These are phyloP conservation scores for Geotrichum macrosporum DNA, from an alignment of 1,139 yeast species.

Conservation along the genomic window DNA sequence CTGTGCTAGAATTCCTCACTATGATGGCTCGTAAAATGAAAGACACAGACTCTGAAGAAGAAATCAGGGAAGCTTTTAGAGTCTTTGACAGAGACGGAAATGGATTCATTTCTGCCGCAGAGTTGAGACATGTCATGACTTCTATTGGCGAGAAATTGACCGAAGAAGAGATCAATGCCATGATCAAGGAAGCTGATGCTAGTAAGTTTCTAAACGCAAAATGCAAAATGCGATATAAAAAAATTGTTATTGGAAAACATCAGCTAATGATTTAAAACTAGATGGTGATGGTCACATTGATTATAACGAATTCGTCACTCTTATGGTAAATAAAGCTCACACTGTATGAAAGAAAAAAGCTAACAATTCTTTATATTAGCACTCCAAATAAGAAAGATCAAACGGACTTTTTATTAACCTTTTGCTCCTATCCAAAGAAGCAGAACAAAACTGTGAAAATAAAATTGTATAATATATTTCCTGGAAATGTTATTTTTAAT, in stretches of 20 bases:
- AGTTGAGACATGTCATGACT: slow-evolving; percentile 91
- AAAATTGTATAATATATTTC: too few relatives aligned
- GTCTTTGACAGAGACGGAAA: slow-evolving; percentile 86
- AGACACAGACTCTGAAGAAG: slow-evolving; percentile 96
- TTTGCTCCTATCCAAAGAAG: too few relatives aligned
- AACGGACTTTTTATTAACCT: too few relatives aligned
- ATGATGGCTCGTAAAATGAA: slow-evolving; percentile 95
- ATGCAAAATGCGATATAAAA: too few relatives aligned
- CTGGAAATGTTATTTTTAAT: too few relatives aligned
- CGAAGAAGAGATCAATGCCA: slow-evolving; percentile 94
- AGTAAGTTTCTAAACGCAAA: too few relatives aligned
- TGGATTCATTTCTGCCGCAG: slow-evolving; percentile 94
- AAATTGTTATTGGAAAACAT: neutral
- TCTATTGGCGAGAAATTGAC: slow-evolving; percentile 94
- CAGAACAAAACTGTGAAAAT: too few relatives aligned
- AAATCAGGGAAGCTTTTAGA: slow-evolving; percentile 93
- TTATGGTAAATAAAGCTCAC: slow-evolving; percentile 24
- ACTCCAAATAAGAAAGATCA: slow-evolving; percentile 15
- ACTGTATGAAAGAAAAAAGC: neutral
- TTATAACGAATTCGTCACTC: slow-evolving; percentile 86
- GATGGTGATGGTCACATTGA: slow-evolving; percentile 96
- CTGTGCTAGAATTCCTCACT: slow-evolving; percentile 51
- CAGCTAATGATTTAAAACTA: slow-evolving; percentile 31
- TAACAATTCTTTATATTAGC: slow-evolving; percentile 7
- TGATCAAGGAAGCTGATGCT: slow-evolving; percentile 89